A percentile compares a stretch with the other conserved stretches of the same genome.
Conservation (phyloP, 208 protist genomes). For the Histomonas meleagridis region DNA sequence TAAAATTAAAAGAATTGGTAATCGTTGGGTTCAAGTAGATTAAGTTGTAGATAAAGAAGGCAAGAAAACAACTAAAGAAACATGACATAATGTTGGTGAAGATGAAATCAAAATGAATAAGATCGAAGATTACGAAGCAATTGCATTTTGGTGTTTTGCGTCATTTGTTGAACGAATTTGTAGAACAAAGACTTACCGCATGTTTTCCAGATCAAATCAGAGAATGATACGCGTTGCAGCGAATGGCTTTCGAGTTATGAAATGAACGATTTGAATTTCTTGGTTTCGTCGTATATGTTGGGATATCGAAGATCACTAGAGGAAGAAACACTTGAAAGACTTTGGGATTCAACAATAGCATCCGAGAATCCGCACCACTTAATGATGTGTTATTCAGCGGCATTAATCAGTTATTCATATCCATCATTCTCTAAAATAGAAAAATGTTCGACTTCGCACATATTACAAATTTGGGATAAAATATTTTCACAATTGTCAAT, state of each 20-base stretch:
- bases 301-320: not conserved
- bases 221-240: not conserved
- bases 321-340: not conserved
- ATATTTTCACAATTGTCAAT: not conserved
- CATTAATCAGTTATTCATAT: not conserved
- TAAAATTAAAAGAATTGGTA: too few relatives aligned
- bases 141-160: constrained; percentile 13
- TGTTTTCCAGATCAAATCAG: not conserved
- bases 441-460: not conserved
- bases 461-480: not conserved
- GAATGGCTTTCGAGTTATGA: too few relatives aligned
- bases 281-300: not conserved
- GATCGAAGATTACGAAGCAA: not conserved
- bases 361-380: not conserved
- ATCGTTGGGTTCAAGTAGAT: too few relatives aligned
- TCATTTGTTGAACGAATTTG: not conserved
- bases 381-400: not conserved
- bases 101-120: too few relatives aligned
- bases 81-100: too few relatives aligned
- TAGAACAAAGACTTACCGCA: not conserved
- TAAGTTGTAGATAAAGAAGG: too few relatives aligned
- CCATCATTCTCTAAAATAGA: not conserved
- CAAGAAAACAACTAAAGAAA: too few relatives aligned
- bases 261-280: not conserved
- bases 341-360: not conserved